Base-by-base conservation (phyloP, 2,329 filamentous ascomycete genomes). In the Clarireedia sp. region DNA sequence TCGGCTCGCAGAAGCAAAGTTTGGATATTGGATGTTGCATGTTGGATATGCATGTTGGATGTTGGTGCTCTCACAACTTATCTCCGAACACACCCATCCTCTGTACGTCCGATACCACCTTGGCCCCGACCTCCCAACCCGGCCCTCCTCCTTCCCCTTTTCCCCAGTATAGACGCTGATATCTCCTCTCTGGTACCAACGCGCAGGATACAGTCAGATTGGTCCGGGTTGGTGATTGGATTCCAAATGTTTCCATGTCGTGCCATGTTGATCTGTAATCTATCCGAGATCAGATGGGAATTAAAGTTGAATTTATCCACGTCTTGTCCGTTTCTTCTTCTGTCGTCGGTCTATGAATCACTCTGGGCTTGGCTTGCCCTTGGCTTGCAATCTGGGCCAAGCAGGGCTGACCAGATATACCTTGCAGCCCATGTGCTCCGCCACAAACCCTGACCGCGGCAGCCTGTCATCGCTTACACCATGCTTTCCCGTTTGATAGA, bases 331-430 rank as follows among this genome's bases (percentile, higher is more conserved):
- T n/a, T n/a, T n/a, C n/a, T n/a, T n/a, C n/a, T n/a, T n/a, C n/a
- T n/a, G n/a, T n/a, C n/a, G n/a, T 26, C 24, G 38, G 38, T 14
- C 17, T 16, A 8, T 19, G 8, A 41, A 8, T 41, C 38, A 41
- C 16, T 8, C 14, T 19, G 16, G 16, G 7, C 38, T 41, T 41
- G 17, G 17, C 17, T 41, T 14, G 2, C 17, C 17, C 17, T 19
- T 41, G 16, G 17, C 38, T 41, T 41, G 6, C 16, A 41, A 41
- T 41, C 17, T 41, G n/a, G 17, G 38, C 38, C 38, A 26, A 33
- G 14, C 33, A 54, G 51, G 51, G 51, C 44, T 54, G 51, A 54
- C n/a, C 29, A 33, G 24, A 23, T 45, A 38, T n/a, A n/a, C 19
- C 40, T 33, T 52, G 12, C 17, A 51, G 14, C 16, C 38, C 38